A percentile compares a stretch with the other conserved stretches of the same genome.
Evolutionary conservation across 768 basidiomycete species (phyloP).

Genomic region (Dioszegia crocea): DNA sequence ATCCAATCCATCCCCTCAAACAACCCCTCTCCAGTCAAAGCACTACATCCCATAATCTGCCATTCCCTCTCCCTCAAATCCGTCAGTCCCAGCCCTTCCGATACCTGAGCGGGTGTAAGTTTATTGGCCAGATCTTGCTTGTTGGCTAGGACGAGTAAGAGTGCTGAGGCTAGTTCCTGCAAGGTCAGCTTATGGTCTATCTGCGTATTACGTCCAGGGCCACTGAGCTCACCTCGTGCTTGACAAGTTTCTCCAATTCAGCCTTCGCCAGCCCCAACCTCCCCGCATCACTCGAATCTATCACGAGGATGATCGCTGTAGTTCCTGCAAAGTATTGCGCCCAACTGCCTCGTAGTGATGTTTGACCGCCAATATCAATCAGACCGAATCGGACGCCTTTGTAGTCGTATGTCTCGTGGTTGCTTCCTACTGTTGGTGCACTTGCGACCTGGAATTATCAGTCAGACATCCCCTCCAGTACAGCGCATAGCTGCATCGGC

Average conservation of each 20-base stretch:
- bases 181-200: constrained; percentile 1
- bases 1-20: constrained; percentile 49
- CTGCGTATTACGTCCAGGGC: background rate
- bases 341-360: constrained; percentile 42
- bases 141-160: constrained; percentile 48
- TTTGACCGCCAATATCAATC: constrained; percentile 51
- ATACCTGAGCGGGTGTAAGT: constrained; percentile 48
- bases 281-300: constrained; percentile 46
- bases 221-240: constrained; percentile 41
- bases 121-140: constrained; percentile 48
- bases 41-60: constrained; percentile 49
- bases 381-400: constrained; percentile 49
- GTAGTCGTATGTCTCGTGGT: constrained; percentile 50
- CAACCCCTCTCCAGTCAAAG: constrained; percentile 41
- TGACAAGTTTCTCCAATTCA: constrained; percentile 46
- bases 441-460: constrained; percentile 24
- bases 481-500: background rate
- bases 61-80: constrained; percentile 47
- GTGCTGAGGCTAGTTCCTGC: constrained; percentile 36
- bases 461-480: background rate
- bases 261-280: constrained; percentile 41
- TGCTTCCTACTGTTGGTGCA: constrained; percentile 49
- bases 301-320: constrained; percentile 48
- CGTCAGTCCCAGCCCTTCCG: constrained; percentile 47
- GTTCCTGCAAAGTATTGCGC: constrained; percentile 47